These are phyloP conservation scores for Protea cynaroides DNA, from an alignment of 164 flowering plant genomes.

Conservation along the genomic window DNA sequence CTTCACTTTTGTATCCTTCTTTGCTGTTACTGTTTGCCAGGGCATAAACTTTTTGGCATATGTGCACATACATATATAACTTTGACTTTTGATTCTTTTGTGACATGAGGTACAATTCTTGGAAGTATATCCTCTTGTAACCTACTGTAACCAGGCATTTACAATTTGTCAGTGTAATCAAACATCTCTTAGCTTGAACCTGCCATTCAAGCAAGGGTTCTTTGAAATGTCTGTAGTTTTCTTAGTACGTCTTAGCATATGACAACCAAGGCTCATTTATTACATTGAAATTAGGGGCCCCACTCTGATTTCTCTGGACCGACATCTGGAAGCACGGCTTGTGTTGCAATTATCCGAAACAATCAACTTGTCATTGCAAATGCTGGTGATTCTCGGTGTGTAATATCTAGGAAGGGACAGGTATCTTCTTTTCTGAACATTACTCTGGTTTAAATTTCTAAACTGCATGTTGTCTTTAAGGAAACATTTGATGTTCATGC, in stretches of 20 bases:
- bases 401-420: constrained; percentile 95
- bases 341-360: constrained; percentile 81
- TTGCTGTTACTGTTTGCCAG: too few species aligned
- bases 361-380: constrained; percentile 90
- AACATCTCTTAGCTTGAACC: neutral
- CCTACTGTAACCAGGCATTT: too few species aligned
- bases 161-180: too few species aligned
- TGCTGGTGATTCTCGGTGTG: constrained; percentile 99
- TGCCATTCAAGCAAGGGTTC: neutral
- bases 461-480: neutral
- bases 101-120: too few species aligned
- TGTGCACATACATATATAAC: too few species aligned
- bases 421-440: constrained; percentile 28
- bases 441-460: neutral
- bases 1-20: too few species aligned
- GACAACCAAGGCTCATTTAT: constrained; percentile 5
- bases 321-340: constrained; percentile 94
- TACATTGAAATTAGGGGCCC: constrained; percentile 61
- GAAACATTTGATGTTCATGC: neutral
- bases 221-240: neutral
- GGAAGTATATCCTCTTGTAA: too few species aligned
- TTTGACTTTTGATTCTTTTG: too few species aligned
- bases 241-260: neutral
- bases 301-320: constrained; percentile 98
- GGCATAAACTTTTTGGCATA: too few species aligned